A percentile compares a stretch with the other conserved stretches of the same genome.
Conservation (phyloP, 768 basidiomycete species). For the Sistotremastrum suecicum region DNA sequence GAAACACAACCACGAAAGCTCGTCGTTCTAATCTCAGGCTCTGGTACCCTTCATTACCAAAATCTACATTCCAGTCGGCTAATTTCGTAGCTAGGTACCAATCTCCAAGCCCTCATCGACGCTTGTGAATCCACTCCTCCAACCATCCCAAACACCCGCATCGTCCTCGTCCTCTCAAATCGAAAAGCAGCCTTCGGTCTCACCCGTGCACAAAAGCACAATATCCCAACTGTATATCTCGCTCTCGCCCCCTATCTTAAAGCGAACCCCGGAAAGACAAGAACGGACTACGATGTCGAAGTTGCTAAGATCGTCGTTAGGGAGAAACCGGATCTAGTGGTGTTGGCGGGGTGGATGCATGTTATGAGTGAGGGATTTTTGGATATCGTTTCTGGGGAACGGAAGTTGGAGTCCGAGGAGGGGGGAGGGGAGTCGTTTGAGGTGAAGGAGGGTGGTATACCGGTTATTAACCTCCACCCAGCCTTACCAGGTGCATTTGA, state of each 20-base stretch:
- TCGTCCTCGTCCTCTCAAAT: constrained; percentile 82
- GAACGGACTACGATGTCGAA: constrained; percentile 76
- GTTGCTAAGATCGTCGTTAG: constrained; percentile 54
- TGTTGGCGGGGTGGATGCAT: constrained; percentile 99
- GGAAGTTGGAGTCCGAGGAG: constrained; percentile 21
- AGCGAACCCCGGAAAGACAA: constrained; percentile 51
- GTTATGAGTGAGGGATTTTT: constrained; percentile 77
- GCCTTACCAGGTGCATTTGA: constrained; percentile 95
- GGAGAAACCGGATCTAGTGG: constrained; percentile 66
- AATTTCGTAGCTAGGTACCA: constrained; percentile 48
- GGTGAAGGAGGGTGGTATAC: constrained; percentile 28
- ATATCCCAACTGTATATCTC: constrained; percentile 71
- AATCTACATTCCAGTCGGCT: background rate
- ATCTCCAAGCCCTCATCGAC: constrained; percentile 92
- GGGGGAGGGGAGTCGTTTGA: background rate
- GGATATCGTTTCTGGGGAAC: constrained; percentile 39
- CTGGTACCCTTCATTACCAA: constrained; percentile 24
- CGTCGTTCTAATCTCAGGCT: constrained; percentile 53
- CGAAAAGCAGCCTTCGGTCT: constrained; percentile 85
- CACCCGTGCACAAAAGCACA: constrained; percentile 53
- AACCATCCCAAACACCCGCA: constrained; percentile 53
- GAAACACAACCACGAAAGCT: constrained; percentile 18
- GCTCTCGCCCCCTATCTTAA: constrained; percentile 78
- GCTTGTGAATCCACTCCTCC: constrained; percentile 46
- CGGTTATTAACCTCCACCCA: constrained; percentile 94